Evolutionary conservation across 2,329 filamentous ascomycete species (phyloP).

Genomic region (Fusarium pininemorale): DNA sequence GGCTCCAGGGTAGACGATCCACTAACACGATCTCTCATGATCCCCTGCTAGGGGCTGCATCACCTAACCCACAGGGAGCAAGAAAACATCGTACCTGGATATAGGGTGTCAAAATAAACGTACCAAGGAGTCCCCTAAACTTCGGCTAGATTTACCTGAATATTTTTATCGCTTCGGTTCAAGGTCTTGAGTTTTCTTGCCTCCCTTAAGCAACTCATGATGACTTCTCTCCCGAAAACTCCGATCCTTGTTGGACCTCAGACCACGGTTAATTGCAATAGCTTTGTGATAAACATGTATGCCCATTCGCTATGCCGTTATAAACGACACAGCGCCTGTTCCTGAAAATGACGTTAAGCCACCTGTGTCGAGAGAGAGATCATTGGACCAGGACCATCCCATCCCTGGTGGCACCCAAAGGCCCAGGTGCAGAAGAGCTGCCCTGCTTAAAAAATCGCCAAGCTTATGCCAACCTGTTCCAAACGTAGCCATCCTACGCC

Average conservation of each 20-base stretch:
- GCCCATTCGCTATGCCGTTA: conserved; percentile 4
- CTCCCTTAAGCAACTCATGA: conserved; percentile 10
- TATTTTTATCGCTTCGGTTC: too few relatives aligned
- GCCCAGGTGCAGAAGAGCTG: conserved; percentile 38
- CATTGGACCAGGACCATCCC: conserved; percentile 32
- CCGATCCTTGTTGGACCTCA: conserved; percentile 17
- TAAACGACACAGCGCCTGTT: conserved; percentile 4
- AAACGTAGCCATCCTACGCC: conserved; percentile 17
- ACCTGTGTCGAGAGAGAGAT: conserved; percentile 12
- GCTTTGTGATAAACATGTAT: background rate
- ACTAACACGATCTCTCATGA: conserved; percentile 3
- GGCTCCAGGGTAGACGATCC: conserved; percentile 1
- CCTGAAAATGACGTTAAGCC: conserved; percentile 15
- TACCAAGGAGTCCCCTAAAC: too few relatives aligned
- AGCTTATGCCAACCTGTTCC: conserved; percentile 25
- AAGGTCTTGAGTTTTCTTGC: too few relatives aligned
- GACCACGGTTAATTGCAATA: conserved; percentile 5
- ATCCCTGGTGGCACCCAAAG: conserved; percentile 29
- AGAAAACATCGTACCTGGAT: too few relatives aligned
- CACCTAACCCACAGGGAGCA: background rate
- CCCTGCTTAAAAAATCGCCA: conserved; percentile 21
- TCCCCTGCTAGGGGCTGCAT: conserved; percentile 24
- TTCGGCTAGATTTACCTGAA: too few relatives aligned
- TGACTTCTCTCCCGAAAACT: conserved; percentile 9
- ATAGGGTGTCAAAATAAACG: too few relatives aligned